Evolutionary conservation across 1,284 basidiomycete species (phyloP), one percentile per base, ranked within the genome.

Genomic region (Cryptococcus sp.): DNA sequence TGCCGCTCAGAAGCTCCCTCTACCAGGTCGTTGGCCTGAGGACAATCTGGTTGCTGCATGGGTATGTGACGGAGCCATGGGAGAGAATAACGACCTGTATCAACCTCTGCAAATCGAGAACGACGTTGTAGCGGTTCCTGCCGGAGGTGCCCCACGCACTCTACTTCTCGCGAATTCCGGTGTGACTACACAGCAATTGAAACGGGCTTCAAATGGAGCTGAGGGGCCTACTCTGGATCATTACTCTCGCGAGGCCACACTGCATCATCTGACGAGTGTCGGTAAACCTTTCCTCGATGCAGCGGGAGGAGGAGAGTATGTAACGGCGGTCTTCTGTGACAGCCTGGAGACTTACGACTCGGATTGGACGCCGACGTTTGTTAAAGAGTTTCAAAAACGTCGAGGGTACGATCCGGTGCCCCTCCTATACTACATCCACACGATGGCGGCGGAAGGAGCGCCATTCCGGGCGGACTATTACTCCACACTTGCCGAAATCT

Each of bases 311-410:
- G 40, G 22, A 40, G 34, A 44, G 17, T 46, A 53, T 37, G 51
- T 53, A n/a, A 53, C 51, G 17, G 23, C 51, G 51, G 51, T 53
- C 5, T 53, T 53, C 34, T 53, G 51, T 45, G 51, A 53, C 43
- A 53, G 51, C 34, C 51, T 53, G 22, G 51, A 53, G 43, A 43
- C 38, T n/a, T 53, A 53, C 22, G 11, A 53, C 43, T 53, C 51
- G 20, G 43, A 53, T 45, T 53, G 51, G 51, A 45, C 51, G 11
- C 43, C 51, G 17, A 45, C 40, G n/a, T n/a, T 53, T 16, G 19
- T 34, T 20, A 15, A 44, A 45, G 51, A 53, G n/a, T 53, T 53
- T 25, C 23, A 26, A 11, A 29, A 3, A n/a, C 40, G 51, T 11
- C 40, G 51, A 6, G 51, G 51, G 3, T 53, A 53, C 43, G 51